Conservation (phyloP, 2,329 filamentous ascomycete species). For the Raffaelea arxii region DNA sequence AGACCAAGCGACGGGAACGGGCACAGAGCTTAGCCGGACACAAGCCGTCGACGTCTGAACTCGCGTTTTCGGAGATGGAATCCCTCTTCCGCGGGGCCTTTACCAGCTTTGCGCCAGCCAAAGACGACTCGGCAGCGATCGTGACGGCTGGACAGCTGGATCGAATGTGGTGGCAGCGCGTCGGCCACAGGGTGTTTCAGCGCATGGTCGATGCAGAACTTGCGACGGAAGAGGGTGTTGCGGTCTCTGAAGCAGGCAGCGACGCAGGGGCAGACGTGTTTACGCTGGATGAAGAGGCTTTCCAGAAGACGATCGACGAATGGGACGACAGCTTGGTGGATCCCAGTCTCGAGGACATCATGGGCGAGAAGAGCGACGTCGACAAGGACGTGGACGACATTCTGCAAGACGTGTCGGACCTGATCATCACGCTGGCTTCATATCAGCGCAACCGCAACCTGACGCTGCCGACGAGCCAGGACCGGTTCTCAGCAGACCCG, state of each 20-base stretch:
- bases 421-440: constrained; percentile 67
- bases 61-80: constrained; percentile 59
- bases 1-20: constrained; percentile 60
- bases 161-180: constrained; percentile 67
- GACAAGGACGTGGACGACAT: constrained; percentile 59
- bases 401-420: constrained; percentile 62
- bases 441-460: constrained; percentile 72
- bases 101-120: constrained; percentile 68
- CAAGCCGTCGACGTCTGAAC: constrained; percentile 44
- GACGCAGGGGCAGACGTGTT: constrained; percentile 16
- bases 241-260: no score
- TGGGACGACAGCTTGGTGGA: constrained; percentile 51
- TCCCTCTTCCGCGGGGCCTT: constrained; percentile 67
- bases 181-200: constrained; percentile 56
- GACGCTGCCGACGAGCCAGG: constrained; percentile 54
- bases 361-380: constrained; percentile 39
- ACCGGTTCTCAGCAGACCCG: constrained; percentile 50
- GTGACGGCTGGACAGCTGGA: constrained; percentile 58
- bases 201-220: constrained; percentile 45
- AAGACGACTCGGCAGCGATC: constrained; percentile 62
- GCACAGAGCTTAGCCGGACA: constrained; percentile 56
- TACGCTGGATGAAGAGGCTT: constrained; percentile 37
- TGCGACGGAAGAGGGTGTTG: constrained; percentile 20
- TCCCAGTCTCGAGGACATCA: constrained; percentile 43
- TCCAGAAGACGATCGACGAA: constrained; percentile 45